Evolutionary conservation across 805 yeast species (phyloP).

Genomic region (Suhomyces canberraensis): DNA sequence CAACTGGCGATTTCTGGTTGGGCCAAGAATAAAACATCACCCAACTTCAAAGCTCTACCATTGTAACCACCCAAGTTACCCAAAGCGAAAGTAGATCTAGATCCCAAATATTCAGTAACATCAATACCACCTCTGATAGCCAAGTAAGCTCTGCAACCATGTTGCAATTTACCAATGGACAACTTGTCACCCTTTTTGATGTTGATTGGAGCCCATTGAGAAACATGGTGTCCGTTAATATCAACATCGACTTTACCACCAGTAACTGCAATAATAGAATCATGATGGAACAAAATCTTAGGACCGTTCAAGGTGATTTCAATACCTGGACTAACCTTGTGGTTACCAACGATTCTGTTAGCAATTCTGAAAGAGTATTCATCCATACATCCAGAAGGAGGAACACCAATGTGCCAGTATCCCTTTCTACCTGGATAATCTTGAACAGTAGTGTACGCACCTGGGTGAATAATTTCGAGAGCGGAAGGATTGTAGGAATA

Average conservation of each 20-base stretch:
- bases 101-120: conserved; percentile 89
- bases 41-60: conserved; percentile 86
- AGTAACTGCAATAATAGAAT: conserved; percentile 72
- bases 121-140: conserved; percentile 93
- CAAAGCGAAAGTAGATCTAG: conserved; percentile 93
- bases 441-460: conserved; percentile 91
- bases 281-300: conserved; percentile 76
- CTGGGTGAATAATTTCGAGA: conserved; percentile 66
- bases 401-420: conserved; percentile 92
- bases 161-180: conserved; percentile 71
- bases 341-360: conserved; percentile 87
- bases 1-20: conserved; percentile 68
- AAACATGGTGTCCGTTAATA: conserved; percentile 54
- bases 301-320: conserved; percentile 91
- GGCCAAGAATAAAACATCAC: conserved; percentile 87
- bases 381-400: conserved; percentile 99
- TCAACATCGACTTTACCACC: conserved; percentile 78
- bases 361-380: conserved; percentile 85
- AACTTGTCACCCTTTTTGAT: conserved; percentile 75
- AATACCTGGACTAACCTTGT: conserved; percentile 77
- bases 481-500: conserved; percentile 79
- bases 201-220: conserved; percentile 70
- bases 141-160: conserved; percentile 87
- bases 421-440: conserved; percentile 94
- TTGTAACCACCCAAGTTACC: conserved; percentile 93